These are phyloP conservation scores for Rubus parviflorus DNA, from an alignment of 306 rosid species.

Conservation along the genomic window DNA sequence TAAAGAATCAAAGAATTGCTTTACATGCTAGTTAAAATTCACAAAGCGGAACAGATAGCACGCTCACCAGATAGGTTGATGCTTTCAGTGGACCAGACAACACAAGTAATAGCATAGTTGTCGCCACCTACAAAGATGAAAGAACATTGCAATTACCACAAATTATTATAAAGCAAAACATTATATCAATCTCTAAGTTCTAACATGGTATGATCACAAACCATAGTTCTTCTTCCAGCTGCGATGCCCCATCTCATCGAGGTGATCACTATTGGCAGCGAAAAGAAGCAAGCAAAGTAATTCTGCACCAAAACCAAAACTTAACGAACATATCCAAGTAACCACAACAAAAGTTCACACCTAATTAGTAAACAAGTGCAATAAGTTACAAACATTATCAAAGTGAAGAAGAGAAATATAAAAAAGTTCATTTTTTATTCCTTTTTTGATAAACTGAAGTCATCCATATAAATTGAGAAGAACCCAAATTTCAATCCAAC, in stretches of 20 bases:
- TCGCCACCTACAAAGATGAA: constrained; percentile 69
- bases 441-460: background rate
- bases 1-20: constrained; percentile 1
- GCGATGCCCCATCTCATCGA: constrained; percentile 98
- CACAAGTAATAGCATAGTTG: constrained; percentile 74
- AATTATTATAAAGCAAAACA: background rate
- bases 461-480: background rate
- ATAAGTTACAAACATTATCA: background rate
- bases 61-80: constrained; percentile 76
- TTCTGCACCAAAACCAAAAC: constrained; percentile 54
- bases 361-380: background rate
- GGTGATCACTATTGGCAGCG: constrained; percentile 85
- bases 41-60: constrained; percentile 19
- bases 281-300: constrained; percentile 89
- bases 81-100: constrained; percentile 96
- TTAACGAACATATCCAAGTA: background rate
- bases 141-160: constrained; percentile 15
- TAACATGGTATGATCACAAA: constrained; percentile 34
- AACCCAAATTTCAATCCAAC: background rate
- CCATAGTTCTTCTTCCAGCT: constrained; percentile 98
- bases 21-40: constrained; percentile 6
- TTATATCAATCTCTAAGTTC: background rate
- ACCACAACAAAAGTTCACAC: background rate
- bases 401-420: too few species aligned
- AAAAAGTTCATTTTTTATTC: background rate